Conservation (phyloP, 305 asterid genomes). For the Ilex paraguariensis region DNA sequence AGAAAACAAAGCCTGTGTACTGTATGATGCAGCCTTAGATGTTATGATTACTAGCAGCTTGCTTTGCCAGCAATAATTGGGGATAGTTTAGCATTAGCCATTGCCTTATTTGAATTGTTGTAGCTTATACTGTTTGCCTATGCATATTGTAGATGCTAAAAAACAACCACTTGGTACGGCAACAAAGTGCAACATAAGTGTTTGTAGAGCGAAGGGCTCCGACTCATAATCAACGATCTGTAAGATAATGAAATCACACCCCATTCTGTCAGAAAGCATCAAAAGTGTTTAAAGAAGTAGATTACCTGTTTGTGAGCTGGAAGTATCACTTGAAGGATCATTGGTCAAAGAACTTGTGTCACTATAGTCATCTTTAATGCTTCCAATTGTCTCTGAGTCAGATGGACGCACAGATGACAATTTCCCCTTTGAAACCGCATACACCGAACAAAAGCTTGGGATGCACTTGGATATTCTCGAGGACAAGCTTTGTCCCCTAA, state of each 20-base stretch:
- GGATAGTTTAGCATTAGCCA: too few species aligned
- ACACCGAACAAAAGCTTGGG: conserved; percentile 64
- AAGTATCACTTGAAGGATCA: conserved; percentile 37
- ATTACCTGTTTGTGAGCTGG: conserved; percentile 30
- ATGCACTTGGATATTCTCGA: conserved; percentile 49
- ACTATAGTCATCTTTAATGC: conserved; percentile 43
- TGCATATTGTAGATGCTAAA: too few species aligned
- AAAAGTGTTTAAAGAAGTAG: neutral
- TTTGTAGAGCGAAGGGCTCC: neutral
- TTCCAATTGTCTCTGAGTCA: conserved; percentile 42
- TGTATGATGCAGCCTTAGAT: too few species aligned
- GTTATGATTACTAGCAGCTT: too few species aligned
- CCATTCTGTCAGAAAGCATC: too few species aligned
- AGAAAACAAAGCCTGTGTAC: too few species aligned
- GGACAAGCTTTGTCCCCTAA: conserved; percentile 57
- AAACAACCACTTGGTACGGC: neutral
- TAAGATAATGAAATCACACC: too few species aligned
- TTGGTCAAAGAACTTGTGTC: conserved; percentile 43
- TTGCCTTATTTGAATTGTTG: too few species aligned
- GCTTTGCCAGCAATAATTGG: too few species aligned
- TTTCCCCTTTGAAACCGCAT: conserved; percentile 78
- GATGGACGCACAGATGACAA: conserved; percentile 59
- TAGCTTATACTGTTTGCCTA: neutral
- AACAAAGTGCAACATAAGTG: too few species aligned
- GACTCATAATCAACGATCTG: too few species aligned